Conservation (phyloP, 371 early-diverging fungal genomes). For the Apophysomyces variabilis region DNA sequence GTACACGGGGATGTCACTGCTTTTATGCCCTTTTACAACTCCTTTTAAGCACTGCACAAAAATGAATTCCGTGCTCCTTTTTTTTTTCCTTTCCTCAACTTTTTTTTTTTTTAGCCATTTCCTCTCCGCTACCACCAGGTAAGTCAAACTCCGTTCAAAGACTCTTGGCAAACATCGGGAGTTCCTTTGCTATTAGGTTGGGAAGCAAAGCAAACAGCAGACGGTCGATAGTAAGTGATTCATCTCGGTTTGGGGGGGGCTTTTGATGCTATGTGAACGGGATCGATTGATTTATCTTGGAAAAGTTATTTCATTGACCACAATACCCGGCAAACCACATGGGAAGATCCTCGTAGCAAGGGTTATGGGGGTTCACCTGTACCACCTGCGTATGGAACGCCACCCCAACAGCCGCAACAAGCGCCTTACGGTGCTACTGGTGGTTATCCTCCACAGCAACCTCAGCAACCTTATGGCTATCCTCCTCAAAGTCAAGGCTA, state of each 20-base stretch:
- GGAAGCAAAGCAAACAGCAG: conserved; percentile 51
- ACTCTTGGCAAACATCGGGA: background rate
- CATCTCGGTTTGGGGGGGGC: background rate
- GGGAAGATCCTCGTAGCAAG: conserved; percentile 60
- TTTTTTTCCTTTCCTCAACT: conserved; percentile 14
- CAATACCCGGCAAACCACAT: conserved; percentile 57
- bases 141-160: conserved; percentile 5
- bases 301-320: conserved; percentile 65
- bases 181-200: conserved; percentile 29
- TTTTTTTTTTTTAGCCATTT: conserved; percentile 29
- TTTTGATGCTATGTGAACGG: no score
- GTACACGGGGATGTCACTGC: conserved; percentile 2
- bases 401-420: conserved; percentile 18
- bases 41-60: conserved; percentile 8
- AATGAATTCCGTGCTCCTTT: conserved; percentile 13
- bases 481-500: conserved; percentile 16
- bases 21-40: conserved; percentile 8
- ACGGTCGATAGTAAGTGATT: conserved; percentile 48
- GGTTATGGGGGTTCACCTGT: conserved; percentile 19
- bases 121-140: conserved; percentile 49
- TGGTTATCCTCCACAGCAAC: conserved; percentile 16
- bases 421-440: background rate
- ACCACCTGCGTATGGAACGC: conserved; percentile 26
- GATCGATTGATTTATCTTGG: background rate
- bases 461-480: conserved; percentile 21